These are phyloP conservation scores for Funneliformis caledonium DNA, from an alignment of 371 early-diverging fungal species.

Conservation along the genomic window DNA sequence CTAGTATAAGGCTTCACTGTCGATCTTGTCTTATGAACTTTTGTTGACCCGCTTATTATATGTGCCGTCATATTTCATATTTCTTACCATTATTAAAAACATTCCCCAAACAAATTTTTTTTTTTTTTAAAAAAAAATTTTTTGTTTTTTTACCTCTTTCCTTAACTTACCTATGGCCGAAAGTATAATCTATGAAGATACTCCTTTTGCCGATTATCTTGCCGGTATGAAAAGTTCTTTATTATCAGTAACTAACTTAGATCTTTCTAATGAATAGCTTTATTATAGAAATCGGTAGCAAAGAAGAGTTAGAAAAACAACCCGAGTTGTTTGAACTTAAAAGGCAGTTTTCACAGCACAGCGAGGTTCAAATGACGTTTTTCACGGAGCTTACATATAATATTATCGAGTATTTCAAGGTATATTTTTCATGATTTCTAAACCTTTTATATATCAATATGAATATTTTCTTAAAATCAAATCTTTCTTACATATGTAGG, in stretches of 20 bases:
- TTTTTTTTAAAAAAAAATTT: too few relatives aligned
- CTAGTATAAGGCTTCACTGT: too few relatives aligned
- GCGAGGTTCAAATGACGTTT: not conserved
- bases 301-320: slow-evolving; percentile 50
- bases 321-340: slow-evolving; percentile 37
- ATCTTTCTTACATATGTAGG: slow-evolving; percentile 42
- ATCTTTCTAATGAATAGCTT: not conserved
- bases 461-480: not conserved
- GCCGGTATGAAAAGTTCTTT: slow-evolving; percentile 50
- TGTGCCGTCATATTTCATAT: too few relatives aligned
- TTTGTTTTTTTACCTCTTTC: too few relatives aligned
- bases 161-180: slow-evolving; percentile 55
- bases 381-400: not conserved
- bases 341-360: slow-evolving; percentile 1
- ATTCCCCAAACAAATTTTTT: too few relatives aligned
- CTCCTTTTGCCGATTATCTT: slow-evolving; percentile 72
- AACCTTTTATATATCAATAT: not conserved
- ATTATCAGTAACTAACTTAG: not conserved
- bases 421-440: not conserved
- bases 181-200: slow-evolving; percentile 72
- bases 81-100: too few relatives aligned
- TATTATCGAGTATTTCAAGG: not conserved
- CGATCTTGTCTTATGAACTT: too few relatives aligned
- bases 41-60: too few relatives aligned
- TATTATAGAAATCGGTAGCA: slow-evolving; percentile 52